Conservation (phyloP, 495 filamentous ascomycete species). For the Poronia punctata region DNA sequence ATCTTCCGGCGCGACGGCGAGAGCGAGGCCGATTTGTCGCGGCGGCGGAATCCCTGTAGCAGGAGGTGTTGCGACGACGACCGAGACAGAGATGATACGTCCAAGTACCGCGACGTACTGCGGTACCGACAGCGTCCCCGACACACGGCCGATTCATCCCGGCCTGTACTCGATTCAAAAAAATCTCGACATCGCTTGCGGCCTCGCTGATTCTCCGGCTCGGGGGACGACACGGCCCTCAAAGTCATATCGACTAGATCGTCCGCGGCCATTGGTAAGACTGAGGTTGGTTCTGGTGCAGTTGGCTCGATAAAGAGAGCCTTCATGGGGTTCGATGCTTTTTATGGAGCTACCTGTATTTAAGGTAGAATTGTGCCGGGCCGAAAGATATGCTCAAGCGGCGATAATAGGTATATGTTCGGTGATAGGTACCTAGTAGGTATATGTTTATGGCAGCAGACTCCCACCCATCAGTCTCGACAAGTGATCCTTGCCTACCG, state of each 20-base stretch:
- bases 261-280: slow-evolving; percentile 10
- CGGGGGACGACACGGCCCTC: slow-evolving; percentile 21
- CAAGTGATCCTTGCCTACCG: no score
- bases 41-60: slow-evolving; percentile 8
- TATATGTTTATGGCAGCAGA: no score
- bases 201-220: slow-evolving; percentile 27
- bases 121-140: slow-evolving; percentile 34
- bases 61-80: slow-evolving; percentile 5
- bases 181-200: slow-evolving; percentile 28
- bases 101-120: slow-evolving; percentile 26
- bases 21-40: slow-evolving; percentile 18
- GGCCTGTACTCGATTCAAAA: slow-evolving; percentile 11
- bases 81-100: slow-evolving; percentile 14
- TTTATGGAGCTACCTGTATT: no score
- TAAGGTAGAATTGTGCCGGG: no score
- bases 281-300: slow-evolving; percentile 2
- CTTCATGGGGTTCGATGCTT: no score
- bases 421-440: no score
- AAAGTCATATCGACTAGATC: slow-evolving; percentile 19
- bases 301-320: slow-evolving; percentile 5
- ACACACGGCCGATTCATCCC: slow-evolving; percentile 30
- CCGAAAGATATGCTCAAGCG: no score
- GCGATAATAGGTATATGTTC: no score
- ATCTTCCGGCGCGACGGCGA: slow-evolving; percentile 27
- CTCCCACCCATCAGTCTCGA: no score